phyloP scores from a whole-genome alignment of 83 land plant species.

The Picea mariana region DNA sequence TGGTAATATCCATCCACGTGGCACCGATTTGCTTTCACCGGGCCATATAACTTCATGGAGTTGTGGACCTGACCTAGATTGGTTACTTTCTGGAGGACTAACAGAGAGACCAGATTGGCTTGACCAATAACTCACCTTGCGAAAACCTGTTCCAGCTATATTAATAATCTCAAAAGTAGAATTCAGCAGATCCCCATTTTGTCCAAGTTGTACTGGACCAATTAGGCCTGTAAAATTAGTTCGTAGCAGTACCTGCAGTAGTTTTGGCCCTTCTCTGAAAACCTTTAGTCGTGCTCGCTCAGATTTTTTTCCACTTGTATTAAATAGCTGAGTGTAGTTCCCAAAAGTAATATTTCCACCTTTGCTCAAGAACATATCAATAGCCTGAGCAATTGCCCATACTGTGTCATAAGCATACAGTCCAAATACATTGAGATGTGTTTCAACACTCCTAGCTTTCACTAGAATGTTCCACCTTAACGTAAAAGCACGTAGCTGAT shows the following conservation, averaged over 20 bases:
- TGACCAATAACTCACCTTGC: slow-evolving; percentile 77
- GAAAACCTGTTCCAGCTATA: slow-evolving; percentile 57
- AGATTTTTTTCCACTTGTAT: too few relatives aligned
- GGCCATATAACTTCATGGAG: slow-evolving; percentile 71
- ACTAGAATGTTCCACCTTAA: too few relatives aligned
- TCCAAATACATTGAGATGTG: slow-evolving; percentile 52
- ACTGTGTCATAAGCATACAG: slow-evolving; percentile 83
- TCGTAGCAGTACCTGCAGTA: too few relatives aligned
- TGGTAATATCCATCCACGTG: slow-evolving; percentile 78
- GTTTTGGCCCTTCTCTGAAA: too few relatives aligned
- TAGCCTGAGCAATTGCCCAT: slow-evolving; percentile 71
- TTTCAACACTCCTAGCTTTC: too few relatives aligned
- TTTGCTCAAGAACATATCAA: slow-evolving; percentile 44
- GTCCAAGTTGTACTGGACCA: too few relatives aligned
- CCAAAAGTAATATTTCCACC: too few relatives aligned
- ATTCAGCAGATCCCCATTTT: neutral
- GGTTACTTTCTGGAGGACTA: slow-evolving; percentile 38
- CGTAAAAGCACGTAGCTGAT: too few relatives aligned
- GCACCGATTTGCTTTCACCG: slow-evolving; percentile 50
- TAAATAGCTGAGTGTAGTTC: too few relatives aligned
- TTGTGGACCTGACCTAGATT: slow-evolving; percentile 13
- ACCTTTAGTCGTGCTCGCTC: too few relatives aligned
- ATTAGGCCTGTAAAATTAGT: too few relatives aligned
- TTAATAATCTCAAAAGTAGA: slow-evolving; percentile 75
- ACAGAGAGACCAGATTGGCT: slow-evolving; percentile 57